A percentile compares a stretch with the other conserved stretches of the same genome.
Conservation (phyloP, 2,329 filamentous ascomycete species). For the Fulvia fulva region DNA sequence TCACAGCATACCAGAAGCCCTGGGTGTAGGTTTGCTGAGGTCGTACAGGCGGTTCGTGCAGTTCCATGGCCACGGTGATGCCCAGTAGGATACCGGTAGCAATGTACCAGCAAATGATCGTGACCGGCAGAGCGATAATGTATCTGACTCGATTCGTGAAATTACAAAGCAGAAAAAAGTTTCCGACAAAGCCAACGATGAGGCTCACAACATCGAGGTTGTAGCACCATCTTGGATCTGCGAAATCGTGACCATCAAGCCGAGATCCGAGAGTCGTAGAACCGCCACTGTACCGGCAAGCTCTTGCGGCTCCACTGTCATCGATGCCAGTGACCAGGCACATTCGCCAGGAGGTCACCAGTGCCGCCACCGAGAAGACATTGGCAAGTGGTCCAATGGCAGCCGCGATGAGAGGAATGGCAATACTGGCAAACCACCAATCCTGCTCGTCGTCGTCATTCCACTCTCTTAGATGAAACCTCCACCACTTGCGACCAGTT, state of each 20-base stretch:
- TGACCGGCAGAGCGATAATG: slow-evolving; percentile 74
- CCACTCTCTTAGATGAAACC: slow-evolving; percentile 28
- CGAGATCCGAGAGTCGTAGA: slow-evolving; percentile 40
- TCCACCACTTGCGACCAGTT: slow-evolving; percentile 19
- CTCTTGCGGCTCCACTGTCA: slow-evolving; percentile 41
- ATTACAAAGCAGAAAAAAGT: slow-evolving; percentile 78
- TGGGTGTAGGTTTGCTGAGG: slow-evolving; percentile 63
- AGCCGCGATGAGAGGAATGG: slow-evolving; percentile 64
- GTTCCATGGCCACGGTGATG: slow-evolving; percentile 62
- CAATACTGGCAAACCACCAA: slow-evolving; percentile 37
- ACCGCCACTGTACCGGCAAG: slow-evolving; percentile 26
- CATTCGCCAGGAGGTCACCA: slow-evolving; percentile 76
- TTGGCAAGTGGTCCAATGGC: slow-evolving; percentile 83
- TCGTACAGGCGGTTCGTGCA: slow-evolving; percentile 51
- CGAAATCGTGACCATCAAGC: slow-evolving; percentile 53
- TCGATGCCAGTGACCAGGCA: slow-evolving; percentile 42
- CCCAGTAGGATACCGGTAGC: slow-evolving; percentile 62
- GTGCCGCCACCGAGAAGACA: slow-evolving; percentile 78
- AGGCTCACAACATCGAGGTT: slow-evolving; percentile 75
- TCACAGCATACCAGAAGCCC: slow-evolving; percentile 82
- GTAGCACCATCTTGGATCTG: slow-evolving; percentile 70
- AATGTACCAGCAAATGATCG: slow-evolving; percentile 73
- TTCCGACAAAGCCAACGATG: slow-evolving; percentile 70
- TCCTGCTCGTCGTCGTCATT: slow-evolving; percentile 32
- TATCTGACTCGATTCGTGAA: slow-evolving; percentile 79